Base-by-base conservation (phyloP, 2,329 filamentous ascomycete genomes). In the Gaeumannomyces sp. region DNA sequence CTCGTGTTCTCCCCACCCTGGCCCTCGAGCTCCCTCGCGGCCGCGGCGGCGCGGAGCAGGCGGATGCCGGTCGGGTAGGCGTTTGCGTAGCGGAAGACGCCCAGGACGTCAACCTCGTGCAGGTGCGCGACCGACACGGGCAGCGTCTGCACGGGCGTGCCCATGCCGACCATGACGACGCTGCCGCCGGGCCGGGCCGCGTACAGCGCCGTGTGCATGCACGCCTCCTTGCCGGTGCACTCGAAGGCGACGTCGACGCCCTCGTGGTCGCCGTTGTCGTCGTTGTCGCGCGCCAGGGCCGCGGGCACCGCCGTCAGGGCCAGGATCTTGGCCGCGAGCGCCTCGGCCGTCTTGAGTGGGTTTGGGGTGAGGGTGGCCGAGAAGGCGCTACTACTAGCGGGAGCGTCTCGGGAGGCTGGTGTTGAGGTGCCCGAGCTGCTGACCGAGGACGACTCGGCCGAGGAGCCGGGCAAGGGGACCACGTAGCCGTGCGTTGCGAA, bases 171-270 rank as follows among this genome's bases (percentile, higher is more conserved):
- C 16, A 86, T 76, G 68, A 86, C 75, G 60, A 85, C 75, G 63
- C 78, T 79, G 11, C 83, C 83, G n/a, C 83, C 83, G 1, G 82
- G 75, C 67, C 10, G 11, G 76, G 79, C 74, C 68, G 84, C 83
- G 70, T 90, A 93, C 64, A 93, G 91, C 4, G 88, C 84, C 8
- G 86, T 85, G 73, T 93, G 90, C 70, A 92, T 80, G 70, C 90
- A 93, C 0, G 86, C 85, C 72, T 91, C 89, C 29, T 92, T 90
- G 13, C 91, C 91, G 0, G 91, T 90, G 68, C 87, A 90, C 73
- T 89, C 87, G 2, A 89, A 77, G 2, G 88, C 81, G 1, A 83
- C 82, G 22, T 61, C 63, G 58, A 60, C 60, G 57, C 60, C 57
- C 2, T 56, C 63, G 2, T 28, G 56, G n/a, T n/a, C n/a, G n/a